Base-by-base conservation (phyloP, 2,329 filamentous ascomycete species). In the Claviceps fusiformis region DNA sequence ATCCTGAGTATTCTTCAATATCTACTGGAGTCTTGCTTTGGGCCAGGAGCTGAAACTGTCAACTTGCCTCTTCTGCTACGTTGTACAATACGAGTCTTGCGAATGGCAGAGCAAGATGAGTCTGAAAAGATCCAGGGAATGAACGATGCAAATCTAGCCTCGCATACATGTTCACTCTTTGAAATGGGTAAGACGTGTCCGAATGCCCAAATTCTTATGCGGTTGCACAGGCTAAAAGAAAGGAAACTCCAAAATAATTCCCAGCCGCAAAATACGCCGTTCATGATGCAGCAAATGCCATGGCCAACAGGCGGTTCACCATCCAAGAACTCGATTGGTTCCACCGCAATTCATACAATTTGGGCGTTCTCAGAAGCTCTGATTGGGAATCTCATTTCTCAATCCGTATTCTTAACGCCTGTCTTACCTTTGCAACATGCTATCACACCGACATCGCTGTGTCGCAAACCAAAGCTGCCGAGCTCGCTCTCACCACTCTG, bases 261-360 rank as follows among this genome's bases (percentile, higher is more conserved):
- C 8, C 46, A 69, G 68, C 64, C 27, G 61, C 63, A 29, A 61
- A 62, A 31, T 54, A 62, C 54, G 62, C 68, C 24, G 56, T 71
- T 37, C 59, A 68, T 56, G 68, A 65, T 19, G 70, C 63, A 3
- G 71, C 64, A 53, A 71, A 71, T 59, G 65, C 62, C 45, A 62
- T 71, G 19, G 73, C 71, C 9, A 67, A 69, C 37, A 79, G 69
- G 58, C 56, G 76, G 1, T 89, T 90, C 63, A 79, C 77, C 0
- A 56, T 76, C 0, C 66, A 74, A 3, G 89, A 95, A 62, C 73
- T 95, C 3, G 79, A 91, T 60, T 95, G 89, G 89, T 91, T 95
- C 65, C 85, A 84, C 43, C 84, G 84, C 59, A 92, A 87, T 59
- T 78, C 86, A 1, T 95, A 95, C 71, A 95, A 93, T 60, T 67